These are phyloP conservation scores for Myriosclerotinia scirpicola DNA, from an alignment of 2,329 filamentous ascomycete species.

Conservation along the genomic window DNA sequence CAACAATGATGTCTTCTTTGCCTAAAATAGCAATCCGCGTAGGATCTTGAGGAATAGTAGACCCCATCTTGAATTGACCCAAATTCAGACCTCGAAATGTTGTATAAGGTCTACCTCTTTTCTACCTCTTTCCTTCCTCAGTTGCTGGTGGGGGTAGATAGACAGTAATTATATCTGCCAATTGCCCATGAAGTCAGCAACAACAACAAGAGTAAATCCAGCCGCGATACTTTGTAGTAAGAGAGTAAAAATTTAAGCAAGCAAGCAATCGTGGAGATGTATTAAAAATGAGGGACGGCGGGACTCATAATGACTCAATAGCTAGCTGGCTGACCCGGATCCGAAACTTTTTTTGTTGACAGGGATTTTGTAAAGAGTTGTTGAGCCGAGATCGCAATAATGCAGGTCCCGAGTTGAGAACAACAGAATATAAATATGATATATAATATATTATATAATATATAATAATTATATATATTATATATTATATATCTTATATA, in stretches of 20 bases:
- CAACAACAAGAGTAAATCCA: not conserved
- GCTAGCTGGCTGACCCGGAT: constrained; percentile 15
- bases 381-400: constrained; percentile 1
- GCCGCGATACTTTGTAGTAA: not conserved
- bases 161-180: constrained; percentile 7
- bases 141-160: not conserved
- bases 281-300: not conserved
- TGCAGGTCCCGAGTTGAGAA: constrained; percentile 1
- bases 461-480: too few species aligned
- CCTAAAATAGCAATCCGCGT: constrained; percentile 77
- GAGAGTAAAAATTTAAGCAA: not conserved
- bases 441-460: too few species aligned
- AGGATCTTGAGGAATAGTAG: constrained; percentile 40
- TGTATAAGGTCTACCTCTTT: not conserved
- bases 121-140: not conserved
- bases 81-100: not conserved
- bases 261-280: not conserved
- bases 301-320: constrained; percentile 11
- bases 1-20: constrained; percentile 85
- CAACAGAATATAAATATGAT: not conserved
- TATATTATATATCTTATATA: too few species aligned
- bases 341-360: constrained; percentile 14
- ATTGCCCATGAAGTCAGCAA: constrained; percentile 9
- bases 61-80: constrained; percentile 32
- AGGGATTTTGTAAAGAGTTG: constrained; percentile 1